Conservation (phyloP, 495 filamentous ascomycete genomes). For the Talaromyces stipitatus region DNA sequence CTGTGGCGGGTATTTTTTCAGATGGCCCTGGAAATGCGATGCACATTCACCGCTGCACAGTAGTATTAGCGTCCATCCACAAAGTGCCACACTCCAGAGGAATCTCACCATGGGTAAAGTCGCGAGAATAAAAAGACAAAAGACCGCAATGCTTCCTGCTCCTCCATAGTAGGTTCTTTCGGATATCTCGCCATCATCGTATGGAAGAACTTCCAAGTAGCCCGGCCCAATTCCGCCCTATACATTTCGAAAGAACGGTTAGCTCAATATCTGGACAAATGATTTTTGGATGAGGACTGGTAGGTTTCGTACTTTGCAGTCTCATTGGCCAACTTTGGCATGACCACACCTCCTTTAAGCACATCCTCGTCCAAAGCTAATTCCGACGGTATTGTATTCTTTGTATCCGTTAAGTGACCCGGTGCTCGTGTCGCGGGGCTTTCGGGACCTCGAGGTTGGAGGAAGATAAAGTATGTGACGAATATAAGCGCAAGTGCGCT, state of each 20-base stretch:
- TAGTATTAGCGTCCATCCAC: background rate
- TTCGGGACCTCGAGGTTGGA: slow-evolving; percentile 31
- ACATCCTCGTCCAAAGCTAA: slow-evolving; percentile 23
- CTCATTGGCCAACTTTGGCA: slow-evolving; percentile 85
- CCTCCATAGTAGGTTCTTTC: slow-evolving; percentile 72
- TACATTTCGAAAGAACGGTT: background rate
- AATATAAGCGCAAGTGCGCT: slow-evolving; percentile 29
- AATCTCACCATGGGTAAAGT: slow-evolving; percentile 70
- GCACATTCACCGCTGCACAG: slow-evolving; percentile 79
- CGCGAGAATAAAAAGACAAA: slow-evolving; percentile 88
- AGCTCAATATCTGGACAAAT: slow-evolving; percentile 16
- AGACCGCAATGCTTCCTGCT: slow-evolving; percentile 72
- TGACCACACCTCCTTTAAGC: slow-evolving; percentile 72
- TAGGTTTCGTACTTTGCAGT: slow-evolving; percentile 66
- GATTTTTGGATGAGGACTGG: too few relatives aligned
- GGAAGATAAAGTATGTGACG: slow-evolving; percentile 27
- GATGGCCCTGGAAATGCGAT: slow-evolving; percentile 75
- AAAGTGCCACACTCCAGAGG: background rate
- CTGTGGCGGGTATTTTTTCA: slow-evolving; percentile 84
- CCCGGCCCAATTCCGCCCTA: slow-evolving; percentile 81
- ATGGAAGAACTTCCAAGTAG: slow-evolving; percentile 89
- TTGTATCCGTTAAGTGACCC: slow-evolving; percentile 22
- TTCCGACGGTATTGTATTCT: slow-evolving; percentile 17
- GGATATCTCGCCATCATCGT: slow-evolving; percentile 94
- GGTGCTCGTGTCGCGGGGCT: slow-evolving; percentile 37